Percentiles rank a stretch among this genome's conserved stretches.
Conservation (phyloP, 345 rosid genomes). For the Gossypium raimondii region DNA sequence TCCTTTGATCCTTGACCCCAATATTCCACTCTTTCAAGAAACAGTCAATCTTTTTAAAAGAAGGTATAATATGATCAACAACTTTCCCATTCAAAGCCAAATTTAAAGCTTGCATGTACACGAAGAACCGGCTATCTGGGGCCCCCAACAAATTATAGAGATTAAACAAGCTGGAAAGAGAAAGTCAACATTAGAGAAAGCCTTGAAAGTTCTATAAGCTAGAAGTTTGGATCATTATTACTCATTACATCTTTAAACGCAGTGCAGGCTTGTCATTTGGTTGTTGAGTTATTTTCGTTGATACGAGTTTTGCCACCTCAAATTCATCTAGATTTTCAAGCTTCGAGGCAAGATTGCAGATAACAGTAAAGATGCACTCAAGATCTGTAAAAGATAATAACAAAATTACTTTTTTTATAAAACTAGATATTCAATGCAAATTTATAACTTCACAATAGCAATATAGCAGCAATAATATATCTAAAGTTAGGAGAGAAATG, state of each 20-base stretch:
- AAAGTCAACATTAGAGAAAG: constrained; percentile 21
- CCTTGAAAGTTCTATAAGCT: not conserved
- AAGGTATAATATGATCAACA: constrained; percentile 58
- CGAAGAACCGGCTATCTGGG: constrained; percentile 59
- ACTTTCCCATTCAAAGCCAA: constrained; percentile 77
- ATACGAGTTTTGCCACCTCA: constrained; percentile 67
- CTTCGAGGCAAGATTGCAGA: constrained; percentile 79
- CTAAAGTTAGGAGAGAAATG: not conserved
- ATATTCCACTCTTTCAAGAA: constrained; percentile 95
- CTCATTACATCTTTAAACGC: constrained; percentile 78
- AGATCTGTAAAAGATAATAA: constrained; percentile 50
- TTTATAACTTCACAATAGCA: not conserved
- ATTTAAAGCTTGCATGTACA: constrained; percentile 68
- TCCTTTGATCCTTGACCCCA: constrained; percentile 70
- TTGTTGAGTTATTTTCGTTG: constrained; percentile 69
- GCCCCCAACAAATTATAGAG: constrained; percentile 77
- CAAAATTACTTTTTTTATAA: not conserved
- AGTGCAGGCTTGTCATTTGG: constrained; percentile 80
- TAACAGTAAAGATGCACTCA: constrained; percentile 88
- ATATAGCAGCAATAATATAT: not conserved
- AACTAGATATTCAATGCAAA: not conserved
- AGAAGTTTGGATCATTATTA: constrained; percentile 1
- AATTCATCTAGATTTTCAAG: constrained; percentile 57
- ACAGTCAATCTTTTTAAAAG: constrained; percentile 70
- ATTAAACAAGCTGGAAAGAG: constrained; percentile 69